These are phyloP conservation scores for Mortierella hygrophila DNA, from an alignment of 192 early-diverging fungal species.

Conservation along the genomic window DNA sequence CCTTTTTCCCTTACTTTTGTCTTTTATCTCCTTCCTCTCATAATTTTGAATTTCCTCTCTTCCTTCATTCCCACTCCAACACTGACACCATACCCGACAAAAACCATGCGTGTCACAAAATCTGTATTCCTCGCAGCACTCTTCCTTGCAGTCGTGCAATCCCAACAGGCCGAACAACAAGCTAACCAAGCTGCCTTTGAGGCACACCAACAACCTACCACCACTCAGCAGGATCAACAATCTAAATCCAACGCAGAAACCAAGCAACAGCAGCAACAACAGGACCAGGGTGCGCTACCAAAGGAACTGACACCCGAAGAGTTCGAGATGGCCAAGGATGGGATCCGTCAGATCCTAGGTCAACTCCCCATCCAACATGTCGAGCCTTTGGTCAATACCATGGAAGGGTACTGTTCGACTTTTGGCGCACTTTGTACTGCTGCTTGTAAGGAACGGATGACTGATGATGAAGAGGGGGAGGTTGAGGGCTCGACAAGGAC, in stretches of 20 bases:
- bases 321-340: neutral
- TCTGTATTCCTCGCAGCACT: neutral
- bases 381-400: constrained; percentile 19
- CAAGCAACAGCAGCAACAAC: neutral
- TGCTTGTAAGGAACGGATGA: constrained; percentile 17
- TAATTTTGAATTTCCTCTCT: neutral
- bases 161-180: neutral
- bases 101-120: neutral
- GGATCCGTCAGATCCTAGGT: neutral
- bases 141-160: neutral
- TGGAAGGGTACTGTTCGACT: constrained; percentile 29
- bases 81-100: neutral
- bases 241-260: neutral
- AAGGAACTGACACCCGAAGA: neutral
- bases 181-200: neutral
- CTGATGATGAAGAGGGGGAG: neutral
- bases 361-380: constrained; percentile 26
- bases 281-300: neutral
- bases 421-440: constrained; percentile 23
- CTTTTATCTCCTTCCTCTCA: neutral
- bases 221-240: neutral
- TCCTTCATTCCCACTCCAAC: too few relatives aligned
- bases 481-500: neutral
- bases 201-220: constrained; percentile 8
- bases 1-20: too few relatives aligned